A percentile compares a stretch with the other conserved stretches of the same genome.
Evolutionary conservation across 495 filamentous ascomycete genomes (phyloP).

Genomic region (Penicillium verhagenii): DNA sequence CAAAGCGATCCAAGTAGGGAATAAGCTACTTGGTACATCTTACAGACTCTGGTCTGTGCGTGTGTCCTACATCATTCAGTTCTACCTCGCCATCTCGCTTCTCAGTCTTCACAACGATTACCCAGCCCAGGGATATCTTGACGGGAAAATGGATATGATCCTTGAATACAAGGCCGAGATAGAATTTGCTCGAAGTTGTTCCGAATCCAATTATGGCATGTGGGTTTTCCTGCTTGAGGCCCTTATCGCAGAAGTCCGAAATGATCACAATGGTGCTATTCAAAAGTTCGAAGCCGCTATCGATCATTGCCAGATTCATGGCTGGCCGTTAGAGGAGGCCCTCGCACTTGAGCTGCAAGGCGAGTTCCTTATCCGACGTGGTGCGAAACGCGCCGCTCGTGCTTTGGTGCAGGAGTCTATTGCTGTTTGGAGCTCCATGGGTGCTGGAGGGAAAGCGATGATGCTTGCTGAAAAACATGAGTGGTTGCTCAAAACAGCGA

Average conservation of each 20-base stretch:
- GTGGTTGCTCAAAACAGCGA: slow-evolving; percentile 67
- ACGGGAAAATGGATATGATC: slow-evolving; percentile 56
- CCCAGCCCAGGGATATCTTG: slow-evolving; percentile 46
- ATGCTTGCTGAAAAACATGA: slow-evolving; percentile 69
- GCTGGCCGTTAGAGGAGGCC: slow-evolving; percentile 77
- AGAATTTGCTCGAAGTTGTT: slow-evolving; percentile 64
- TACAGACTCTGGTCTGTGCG: slow-evolving; percentile 72
- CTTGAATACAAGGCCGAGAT: slow-evolving; percentile 61
- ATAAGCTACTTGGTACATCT: slow-evolving; percentile 55
- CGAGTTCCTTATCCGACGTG: slow-evolving; percentile 69
- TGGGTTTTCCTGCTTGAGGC: slow-evolving; percentile 77
- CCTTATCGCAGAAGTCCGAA: slow-evolving; percentile 63
- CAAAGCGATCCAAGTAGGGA: slow-evolving; percentile 66
- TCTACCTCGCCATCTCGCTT: slow-evolving; percentile 69
- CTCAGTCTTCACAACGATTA: slow-evolving; percentile 60
- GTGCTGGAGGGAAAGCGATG: slow-evolving; percentile 70
- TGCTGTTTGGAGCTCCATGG: slow-evolving; percentile 68
- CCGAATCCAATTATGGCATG: slow-evolving; percentile 74
- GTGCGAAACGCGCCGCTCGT: slow-evolving; percentile 70
- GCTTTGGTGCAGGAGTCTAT: slow-evolving; percentile 70
- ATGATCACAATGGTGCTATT: slow-evolving; percentile 60
- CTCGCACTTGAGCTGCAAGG: slow-evolving; percentile 71
- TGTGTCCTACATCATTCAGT: slow-evolving; percentile 59
- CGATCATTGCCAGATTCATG: slow-evolving; percentile 77
- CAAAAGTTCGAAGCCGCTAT: slow-evolving; percentile 70